A percentile compares a stretch with the other conserved stretches of the same genome.
These are phyloP conservation scores for Macrocybe gigantea DNA, from an alignment of 768 basidiomycete species.

Conservation along the genomic window DNA sequence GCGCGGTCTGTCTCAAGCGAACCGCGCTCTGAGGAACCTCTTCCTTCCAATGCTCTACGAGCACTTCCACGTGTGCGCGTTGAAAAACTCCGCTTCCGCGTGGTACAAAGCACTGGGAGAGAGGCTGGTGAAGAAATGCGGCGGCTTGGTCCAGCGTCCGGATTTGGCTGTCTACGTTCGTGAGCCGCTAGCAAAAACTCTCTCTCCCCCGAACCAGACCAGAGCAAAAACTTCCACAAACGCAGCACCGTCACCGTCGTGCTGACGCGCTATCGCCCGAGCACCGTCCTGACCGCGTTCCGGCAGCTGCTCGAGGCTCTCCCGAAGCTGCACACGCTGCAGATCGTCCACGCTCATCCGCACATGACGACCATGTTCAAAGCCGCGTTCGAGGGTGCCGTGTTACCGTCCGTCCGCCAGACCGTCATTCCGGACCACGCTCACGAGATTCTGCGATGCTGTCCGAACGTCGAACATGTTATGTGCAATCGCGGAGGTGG, in stretches of 20 bases:
- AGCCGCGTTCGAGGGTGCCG: constrained; percentile 17
- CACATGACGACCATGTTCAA: constrained; percentile 24
- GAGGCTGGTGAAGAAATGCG: constrained; percentile 18
- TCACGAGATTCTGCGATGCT: constrained; percentile 24
- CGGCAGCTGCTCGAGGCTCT: constrained; percentile 19
- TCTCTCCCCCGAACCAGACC: not conserved
- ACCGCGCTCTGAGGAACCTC: constrained; percentile 16
- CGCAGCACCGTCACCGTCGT: constrained; percentile 19
- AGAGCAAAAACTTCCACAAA: not conserved
- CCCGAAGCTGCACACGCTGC: constrained; percentile 24
- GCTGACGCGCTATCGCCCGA: constrained; percentile 19
- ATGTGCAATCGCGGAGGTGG: constrained; percentile 17
- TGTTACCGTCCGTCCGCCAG: constrained; percentile 17
- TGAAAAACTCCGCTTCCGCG: constrained; percentile 2
- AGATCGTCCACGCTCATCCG: constrained; percentile 22
- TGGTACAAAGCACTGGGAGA: constrained; percentile 20
- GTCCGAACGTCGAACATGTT: constrained; percentile 20
- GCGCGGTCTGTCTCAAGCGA: constrained; percentile 29
- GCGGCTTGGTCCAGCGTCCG: constrained; percentile 14
- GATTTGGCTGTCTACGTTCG: constrained; percentile 19
- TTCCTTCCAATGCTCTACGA: constrained; percentile 26
- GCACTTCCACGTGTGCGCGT: constrained; percentile 22
- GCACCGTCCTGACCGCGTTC: constrained; percentile 18
- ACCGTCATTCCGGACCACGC: constrained; percentile 19
- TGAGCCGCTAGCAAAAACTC: constrained; percentile 3